phyloP scores from a whole-genome alignment of 805 yeast species.

The Kodamaea neixiangensis region DNA sequence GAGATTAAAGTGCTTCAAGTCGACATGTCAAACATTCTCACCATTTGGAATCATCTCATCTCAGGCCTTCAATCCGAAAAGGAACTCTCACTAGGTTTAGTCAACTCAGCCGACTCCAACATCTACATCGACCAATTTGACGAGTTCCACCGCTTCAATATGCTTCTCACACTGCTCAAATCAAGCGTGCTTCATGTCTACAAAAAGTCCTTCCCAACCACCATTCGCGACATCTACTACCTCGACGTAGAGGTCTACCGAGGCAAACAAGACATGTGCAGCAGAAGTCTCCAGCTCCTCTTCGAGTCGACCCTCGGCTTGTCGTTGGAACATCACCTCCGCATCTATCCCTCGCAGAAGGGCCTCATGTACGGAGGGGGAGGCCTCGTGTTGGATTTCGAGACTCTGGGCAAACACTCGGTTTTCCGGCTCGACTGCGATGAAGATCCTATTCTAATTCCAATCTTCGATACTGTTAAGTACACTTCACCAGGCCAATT shows the following conservation, averaged over 20 bases:
- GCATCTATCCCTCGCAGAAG: constrained; percentile 55
- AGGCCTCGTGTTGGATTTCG: neutral
- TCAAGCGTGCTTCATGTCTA: neutral
- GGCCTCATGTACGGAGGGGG: constrained; percentile 51
- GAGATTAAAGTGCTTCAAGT: too few species aligned
- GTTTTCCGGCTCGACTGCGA: constrained; percentile 1
- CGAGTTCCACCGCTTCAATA: constrained; percentile 4
- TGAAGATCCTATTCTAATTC: constrained; percentile 29
- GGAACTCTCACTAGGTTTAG: neutral
- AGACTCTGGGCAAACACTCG: neutral
- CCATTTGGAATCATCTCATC: constrained; percentile 6
- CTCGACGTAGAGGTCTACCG: constrained; percentile 53
- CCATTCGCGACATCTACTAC: constrained; percentile 62
- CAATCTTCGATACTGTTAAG: constrained; percentile 14
- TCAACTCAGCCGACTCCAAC: neutral
- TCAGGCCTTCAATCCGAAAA: neutral
- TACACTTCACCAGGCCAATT: neutral
- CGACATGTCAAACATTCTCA: too few species aligned
- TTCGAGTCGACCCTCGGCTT: constrained; percentile 37
- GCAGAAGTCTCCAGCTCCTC: constrained; percentile 39
- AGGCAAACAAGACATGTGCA: constrained; percentile 43
- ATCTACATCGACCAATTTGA: constrained; percentile 7
- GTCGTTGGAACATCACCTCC: constrained; percentile 35
- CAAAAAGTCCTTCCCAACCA: constrained; percentile 21
- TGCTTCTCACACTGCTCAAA: constrained; percentile 9